Percentiles rank a stretch among this genome's conserved stretches.
Evolutionary conservation across 2,329 filamentous ascomycete genomes (phyloP).

Genomic region (Neofusicoccum ribis): DNA sequence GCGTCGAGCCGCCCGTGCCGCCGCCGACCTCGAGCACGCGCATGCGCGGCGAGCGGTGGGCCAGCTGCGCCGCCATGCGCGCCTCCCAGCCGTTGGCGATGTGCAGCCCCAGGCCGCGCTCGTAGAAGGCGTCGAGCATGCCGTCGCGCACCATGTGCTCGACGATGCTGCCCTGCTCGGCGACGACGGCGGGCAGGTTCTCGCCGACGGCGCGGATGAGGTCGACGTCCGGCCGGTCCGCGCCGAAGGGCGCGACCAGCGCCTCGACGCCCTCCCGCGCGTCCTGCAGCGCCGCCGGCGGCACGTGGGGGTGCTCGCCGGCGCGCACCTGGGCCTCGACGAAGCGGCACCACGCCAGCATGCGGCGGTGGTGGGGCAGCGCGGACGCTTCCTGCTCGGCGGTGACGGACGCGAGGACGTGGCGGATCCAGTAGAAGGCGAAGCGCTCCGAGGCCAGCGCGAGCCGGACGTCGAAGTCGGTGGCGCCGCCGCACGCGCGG

Average conservation of each 20-base stretch:
- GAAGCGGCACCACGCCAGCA: not conserved
- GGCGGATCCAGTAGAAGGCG: no score
- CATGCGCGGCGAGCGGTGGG: not conserved
- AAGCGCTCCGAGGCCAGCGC: no score
- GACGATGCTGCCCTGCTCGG: not conserved
- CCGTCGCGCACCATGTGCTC: not conserved
- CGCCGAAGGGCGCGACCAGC: no score
- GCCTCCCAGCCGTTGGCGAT: no score
- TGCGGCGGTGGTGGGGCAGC: not conserved
- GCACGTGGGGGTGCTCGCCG: not conserved
- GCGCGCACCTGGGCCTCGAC: not conserved
- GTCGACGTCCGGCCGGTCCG: no score
- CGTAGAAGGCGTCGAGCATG: not conserved
- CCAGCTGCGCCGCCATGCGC: not conserved
- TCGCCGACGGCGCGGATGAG: not conserved
- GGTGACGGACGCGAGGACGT: no score
- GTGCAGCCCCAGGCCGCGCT: not conserved
- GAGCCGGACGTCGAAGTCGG: not conserved
- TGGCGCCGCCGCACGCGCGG: not conserved
- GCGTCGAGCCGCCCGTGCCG: slow-evolving; percentile 23
- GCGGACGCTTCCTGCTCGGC: not conserved
- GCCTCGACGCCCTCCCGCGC: no score
- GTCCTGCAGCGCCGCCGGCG: no score
- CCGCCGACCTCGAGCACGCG: slow-evolving; percentile 22
- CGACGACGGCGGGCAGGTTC: not conserved